Conservation (phyloP, 2,329 filamentous ascomycete species). For the Phialophora verrucosa region DNA sequence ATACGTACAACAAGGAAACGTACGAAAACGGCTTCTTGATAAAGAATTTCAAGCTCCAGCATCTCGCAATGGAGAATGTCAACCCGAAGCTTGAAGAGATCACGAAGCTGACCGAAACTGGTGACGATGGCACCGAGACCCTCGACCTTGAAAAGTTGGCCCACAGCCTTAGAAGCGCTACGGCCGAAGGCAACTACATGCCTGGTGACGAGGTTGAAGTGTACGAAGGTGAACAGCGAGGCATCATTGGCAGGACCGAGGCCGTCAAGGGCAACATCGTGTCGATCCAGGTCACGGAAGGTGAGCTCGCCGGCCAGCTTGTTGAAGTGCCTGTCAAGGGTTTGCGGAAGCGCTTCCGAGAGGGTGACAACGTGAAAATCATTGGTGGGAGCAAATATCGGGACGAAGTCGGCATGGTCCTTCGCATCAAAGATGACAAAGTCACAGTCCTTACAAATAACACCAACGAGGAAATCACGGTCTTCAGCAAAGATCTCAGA, state of each 20-base stretch:
- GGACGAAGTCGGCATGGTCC: conserved; percentile 96
- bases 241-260: conserved; percentile 82
- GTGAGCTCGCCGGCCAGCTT: conserved; percentile 77
- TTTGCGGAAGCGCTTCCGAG: conserved; percentile 86
- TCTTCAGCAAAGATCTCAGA: conserved; percentile 95
- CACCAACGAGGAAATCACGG: conserved; percentile 89
- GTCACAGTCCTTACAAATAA: conserved; percentile 94
- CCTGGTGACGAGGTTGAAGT: conserved; percentile 97
- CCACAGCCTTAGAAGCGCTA: conserved; percentile 84
- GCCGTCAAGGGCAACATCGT: conserved; percentile 92
- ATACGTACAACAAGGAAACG: conserved; percentile 84
- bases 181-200: conserved; percentile 80
- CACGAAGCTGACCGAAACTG: conserved; percentile 86
- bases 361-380: conserved; percentile 98
- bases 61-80: conserved; percentile 83
- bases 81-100: conserved; percentile 94
- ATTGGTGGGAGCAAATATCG: conserved; percentile 93
- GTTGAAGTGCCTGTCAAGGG: conserved; percentile 94
- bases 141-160: conserved; percentile 90
- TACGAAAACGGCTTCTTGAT: conserved; percentile 93
- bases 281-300: conserved; percentile 81
- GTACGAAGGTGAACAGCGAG: conserved; percentile 92
- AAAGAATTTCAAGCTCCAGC: conserved; percentile 90
- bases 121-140: conserved; percentile 90
- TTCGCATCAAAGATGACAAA: conserved; percentile 88